phyloP scores from a whole-genome alignment of 2,329 filamentous ascomycete species.

The Hypoxylon sp. region DNA sequence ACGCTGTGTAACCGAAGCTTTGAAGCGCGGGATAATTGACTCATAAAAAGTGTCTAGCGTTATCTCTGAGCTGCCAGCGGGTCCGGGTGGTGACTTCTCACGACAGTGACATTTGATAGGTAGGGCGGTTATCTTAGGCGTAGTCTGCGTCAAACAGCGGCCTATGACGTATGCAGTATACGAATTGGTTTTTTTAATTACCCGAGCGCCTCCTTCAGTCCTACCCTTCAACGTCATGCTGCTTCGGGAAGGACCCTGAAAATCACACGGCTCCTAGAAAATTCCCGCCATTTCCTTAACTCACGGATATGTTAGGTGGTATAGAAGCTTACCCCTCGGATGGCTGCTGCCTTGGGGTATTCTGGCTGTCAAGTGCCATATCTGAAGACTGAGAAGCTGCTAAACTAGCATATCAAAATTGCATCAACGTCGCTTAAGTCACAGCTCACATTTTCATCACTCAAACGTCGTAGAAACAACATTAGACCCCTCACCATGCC shows the following conservation, averaged over 20 bases:
- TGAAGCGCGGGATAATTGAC: neutral
- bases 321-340: neutral
- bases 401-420: neutral
- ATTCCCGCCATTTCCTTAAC: conserved; percentile 26
- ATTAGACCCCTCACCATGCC: conserved; percentile 16
- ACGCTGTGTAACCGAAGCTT: conserved; percentile 5
- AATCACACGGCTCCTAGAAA: conserved; percentile 33
- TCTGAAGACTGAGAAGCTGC: neutral
- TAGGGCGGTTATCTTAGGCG: conserved; percentile 23
- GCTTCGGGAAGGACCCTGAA: conserved; percentile 46
- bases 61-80: conserved; percentile 18
- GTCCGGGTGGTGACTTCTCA: conserved; percentile 3
- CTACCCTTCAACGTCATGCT: conserved; percentile 37
- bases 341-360: conserved; percentile 3
- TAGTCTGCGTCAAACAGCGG: conserved; percentile 15
- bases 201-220: conserved; percentile 24
- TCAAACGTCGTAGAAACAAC: neutral
- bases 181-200: conserved; percentile 16
- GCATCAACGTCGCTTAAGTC: neutral
- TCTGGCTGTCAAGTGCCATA: neutral
- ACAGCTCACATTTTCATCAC: neutral
- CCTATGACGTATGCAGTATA: conserved; percentile 42
- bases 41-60: conserved; percentile 10
- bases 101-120: conserved; percentile 14
- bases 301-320: neutral